Percentiles rank a stretch among this genome's conserved stretches.
Conservation (phyloP, 2,329 filamentous ascomycete species). For the Paecilomyces fulvus region DNA sequence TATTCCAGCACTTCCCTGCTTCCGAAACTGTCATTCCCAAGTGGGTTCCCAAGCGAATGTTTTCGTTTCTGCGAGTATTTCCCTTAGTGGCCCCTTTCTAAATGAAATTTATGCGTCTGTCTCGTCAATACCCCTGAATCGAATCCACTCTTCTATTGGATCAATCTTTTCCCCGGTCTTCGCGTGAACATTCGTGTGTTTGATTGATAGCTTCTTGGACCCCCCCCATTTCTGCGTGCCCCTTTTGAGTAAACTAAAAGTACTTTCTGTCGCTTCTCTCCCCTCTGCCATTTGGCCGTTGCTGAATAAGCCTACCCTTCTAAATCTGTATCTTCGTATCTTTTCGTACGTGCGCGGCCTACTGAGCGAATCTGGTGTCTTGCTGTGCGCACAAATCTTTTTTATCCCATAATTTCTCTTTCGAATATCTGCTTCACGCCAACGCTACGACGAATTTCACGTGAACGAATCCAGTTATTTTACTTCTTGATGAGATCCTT, state of each 20-base stretch:
- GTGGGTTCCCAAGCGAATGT: conserved; percentile 31
- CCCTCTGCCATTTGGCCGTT: conserved; percentile 13
- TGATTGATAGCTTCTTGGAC: conserved; percentile 21
- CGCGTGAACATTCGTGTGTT: conserved; percentile 21
- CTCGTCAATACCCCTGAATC: conserved; percentile 36
- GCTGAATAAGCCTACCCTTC: conserved; percentile 12
- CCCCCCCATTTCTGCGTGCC: conserved; percentile 22
- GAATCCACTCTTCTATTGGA: conserved; percentile 25
- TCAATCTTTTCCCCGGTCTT: conserved; percentile 14
- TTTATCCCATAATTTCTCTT: conserved; percentile 13
- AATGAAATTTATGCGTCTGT: conserved; percentile 36
- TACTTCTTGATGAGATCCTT: background rate
- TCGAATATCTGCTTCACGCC: conserved; percentile 6
- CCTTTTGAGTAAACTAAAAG: conserved; percentile 28
- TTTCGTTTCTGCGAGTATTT: conserved; percentile 15
- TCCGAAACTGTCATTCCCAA: conserved; percentile 17
- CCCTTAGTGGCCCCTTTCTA: conserved; percentile 26
- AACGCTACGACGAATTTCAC: conserved; percentile 2
- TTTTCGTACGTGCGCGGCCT: conserved; percentile 14
- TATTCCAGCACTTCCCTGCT: conserved; percentile 12
- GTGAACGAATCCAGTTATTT: background rate
- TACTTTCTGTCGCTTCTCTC: conserved; percentile 15
- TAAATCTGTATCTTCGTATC: conserved; percentile 15
- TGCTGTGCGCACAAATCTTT: conserved; percentile 2
- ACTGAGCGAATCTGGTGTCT: conserved; percentile 7